These are phyloP conservation scores for Pyrenula massariospora DNA, from an alignment of 495 filamentous ascomycete species.

Conservation along the genomic window DNA sequence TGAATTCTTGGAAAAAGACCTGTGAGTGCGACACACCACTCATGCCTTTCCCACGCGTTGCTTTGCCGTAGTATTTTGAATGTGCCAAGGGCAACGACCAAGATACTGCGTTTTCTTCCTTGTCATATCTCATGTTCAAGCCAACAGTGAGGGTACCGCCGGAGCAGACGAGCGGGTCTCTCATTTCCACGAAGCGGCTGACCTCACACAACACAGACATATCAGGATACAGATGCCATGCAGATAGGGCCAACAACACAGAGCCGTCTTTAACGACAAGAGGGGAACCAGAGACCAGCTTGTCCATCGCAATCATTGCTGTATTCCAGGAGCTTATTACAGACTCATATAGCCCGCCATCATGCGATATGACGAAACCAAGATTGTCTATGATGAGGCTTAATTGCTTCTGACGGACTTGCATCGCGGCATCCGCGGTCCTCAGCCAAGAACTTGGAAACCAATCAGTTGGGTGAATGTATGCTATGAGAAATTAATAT, in stretches of 20 bases:
- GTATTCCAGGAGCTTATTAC: conserved; percentile 17
- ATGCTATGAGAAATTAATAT: conserved; percentile 5
- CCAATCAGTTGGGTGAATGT: neutral
- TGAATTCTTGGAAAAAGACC: conserved; percentile 1
- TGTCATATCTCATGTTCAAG: neutral
- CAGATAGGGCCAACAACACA: conserved; percentile 17
- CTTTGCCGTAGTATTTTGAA: conserved; percentile 18
- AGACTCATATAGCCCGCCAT: conserved; percentile 11
- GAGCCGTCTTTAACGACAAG: conserved; percentile 11
- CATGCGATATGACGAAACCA: conserved; percentile 10
- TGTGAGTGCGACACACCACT: neutral
- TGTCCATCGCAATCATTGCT: conserved; percentile 14
- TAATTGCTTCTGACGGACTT: conserved; percentile 10
- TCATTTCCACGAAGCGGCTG: neutral
- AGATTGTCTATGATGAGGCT: conserved; percentile 7
- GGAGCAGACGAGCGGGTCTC: conserved; percentile 8
- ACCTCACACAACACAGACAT: conserved; percentile 5
- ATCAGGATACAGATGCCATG: conserved; percentile 29
- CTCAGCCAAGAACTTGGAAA: conserved; percentile 15
- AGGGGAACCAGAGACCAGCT: conserved; percentile 12
- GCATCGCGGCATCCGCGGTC: conserved; percentile 14
- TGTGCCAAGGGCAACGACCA: conserved; percentile 21
- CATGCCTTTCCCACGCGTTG: conserved; percentile 1
- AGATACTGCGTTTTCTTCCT: conserved; percentile 8
- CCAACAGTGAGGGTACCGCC: conserved; percentile 11